Evolutionary conservation across 768 basidiomycete genomes (phyloP), one percentile per base, ranked within the genome.

Genomic region (Lactarius indigo): DNA sequence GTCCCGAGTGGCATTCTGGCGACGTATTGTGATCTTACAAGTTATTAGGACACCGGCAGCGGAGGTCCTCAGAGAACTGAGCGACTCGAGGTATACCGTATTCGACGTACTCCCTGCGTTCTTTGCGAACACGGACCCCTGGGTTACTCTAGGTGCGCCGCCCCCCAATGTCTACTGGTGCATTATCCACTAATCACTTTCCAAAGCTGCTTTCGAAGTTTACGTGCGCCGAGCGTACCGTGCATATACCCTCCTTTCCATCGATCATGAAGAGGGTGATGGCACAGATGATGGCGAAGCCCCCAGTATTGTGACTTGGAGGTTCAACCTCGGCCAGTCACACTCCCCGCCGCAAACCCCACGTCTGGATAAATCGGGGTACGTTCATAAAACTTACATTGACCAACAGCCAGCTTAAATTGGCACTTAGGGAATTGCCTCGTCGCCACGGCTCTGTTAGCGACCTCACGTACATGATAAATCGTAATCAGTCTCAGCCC

Each of bases 51-150:
- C 85, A 1, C 97, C 96, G 10, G 91, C 92, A 23, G 81, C 85
- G 3, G 96, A 98, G 68, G 84, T 94, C 42, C 82, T 99, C 72
- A 87, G 87, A 74, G 97, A 99, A 78, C 85, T 99, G 31, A 93
- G 91, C 68, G 97, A 99, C 78, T 98, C 96, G 7, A 85, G 92
- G 52, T 98, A 96, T 78, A 95, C 94, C 17, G 96, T 98, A 18
- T 99, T 90, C 77, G 97, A 99, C 74, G 97, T 99, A 8, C 85
- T 99, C 57, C 94, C 96, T 4, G 84, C 92, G 7, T 99, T 99
- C 83, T 98, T 98, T 86, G 87, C 85, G 66, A 91, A 96, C 74
- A 75, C 82, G 20, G 95, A 98, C 71, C 83, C 88, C 42, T 88
- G 90, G 83, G 87, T 98, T 69, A 84, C 87, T 13, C 84, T 98